A percentile compares a stretch with the other conserved stretches of the same genome.
These are phyloP conservation scores for Coemansia sp. DNA, from an alignment of 192 early-diverging fungal genomes.

Conservation along the genomic window DNA sequence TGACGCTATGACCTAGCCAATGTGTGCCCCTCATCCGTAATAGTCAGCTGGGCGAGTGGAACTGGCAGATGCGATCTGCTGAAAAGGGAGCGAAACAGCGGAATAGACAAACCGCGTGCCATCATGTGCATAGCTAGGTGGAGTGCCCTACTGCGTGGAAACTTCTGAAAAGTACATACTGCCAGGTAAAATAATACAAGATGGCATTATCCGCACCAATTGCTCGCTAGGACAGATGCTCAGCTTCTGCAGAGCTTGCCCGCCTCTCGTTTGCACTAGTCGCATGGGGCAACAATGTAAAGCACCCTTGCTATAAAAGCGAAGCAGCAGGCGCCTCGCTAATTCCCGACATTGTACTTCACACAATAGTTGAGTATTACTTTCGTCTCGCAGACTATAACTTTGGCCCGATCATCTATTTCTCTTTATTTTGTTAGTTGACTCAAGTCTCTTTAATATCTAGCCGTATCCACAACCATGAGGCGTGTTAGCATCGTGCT, in stretches of 20 bases:
- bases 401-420: background rate
- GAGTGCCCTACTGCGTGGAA: background rate
- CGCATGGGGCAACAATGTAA: background rate
- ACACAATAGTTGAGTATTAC: background rate
- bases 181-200: background rate
- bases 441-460: background rate
- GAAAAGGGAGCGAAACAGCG: background rate
- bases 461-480: constrained; percentile 8
- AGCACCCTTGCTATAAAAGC: background rate
- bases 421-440: background rate
- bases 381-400: background rate
- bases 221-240: background rate
- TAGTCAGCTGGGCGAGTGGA: background rate
- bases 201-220: background rate
- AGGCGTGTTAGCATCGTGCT: constrained; percentile 26
- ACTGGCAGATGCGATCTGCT: background rate
- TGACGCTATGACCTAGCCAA: background rate
- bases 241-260: background rate
- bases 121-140: background rate
- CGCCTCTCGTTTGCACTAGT: background rate
- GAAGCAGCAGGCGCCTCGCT: background rate
- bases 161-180: background rate
- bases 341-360: background rate
- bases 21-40: background rate
- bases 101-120: background rate